Conservation (phyloP, 2,329 filamentous ascomycete species). For the Lojkania enalia region DNA sequence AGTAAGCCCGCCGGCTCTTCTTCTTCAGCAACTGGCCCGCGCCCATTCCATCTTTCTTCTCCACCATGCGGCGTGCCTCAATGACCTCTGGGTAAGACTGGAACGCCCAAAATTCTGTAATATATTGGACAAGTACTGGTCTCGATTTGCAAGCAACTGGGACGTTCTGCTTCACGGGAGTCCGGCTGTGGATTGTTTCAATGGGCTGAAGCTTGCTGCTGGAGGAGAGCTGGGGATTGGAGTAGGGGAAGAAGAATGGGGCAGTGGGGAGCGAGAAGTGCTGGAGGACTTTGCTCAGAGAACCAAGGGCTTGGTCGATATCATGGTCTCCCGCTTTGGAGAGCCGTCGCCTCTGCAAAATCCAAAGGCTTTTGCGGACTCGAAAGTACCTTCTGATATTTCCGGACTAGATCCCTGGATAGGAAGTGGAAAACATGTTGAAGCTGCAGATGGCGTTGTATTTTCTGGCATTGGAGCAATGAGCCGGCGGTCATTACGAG, state of each 20-base stretch:
- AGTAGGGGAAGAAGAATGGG: slow-evolving; percentile 92
- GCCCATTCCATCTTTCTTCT: slow-evolving; percentile 85
- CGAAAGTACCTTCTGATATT: slow-evolving; percentile 19
- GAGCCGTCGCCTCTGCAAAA: slow-evolving; percentile 48
- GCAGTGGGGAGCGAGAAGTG: slow-evolving; percentile 90
- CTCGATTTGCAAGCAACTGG: slow-evolving; percentile 69
- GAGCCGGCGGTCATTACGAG: slow-evolving; percentile 69
- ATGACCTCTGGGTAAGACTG: slow-evolving; percentile 67
- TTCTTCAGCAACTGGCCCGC: slow-evolving; percentile 78
- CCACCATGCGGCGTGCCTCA: slow-evolving; percentile 79
- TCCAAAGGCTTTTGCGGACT: slow-evolving; percentile 30
- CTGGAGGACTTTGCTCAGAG: slow-evolving; percentile 82
- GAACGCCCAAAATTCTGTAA: slow-evolving; percentile 70
- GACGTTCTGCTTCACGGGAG: slow-evolving; percentile 90
- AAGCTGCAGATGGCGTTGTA: slow-evolving; percentile 77
- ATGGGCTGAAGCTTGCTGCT: slow-evolving; percentile 83
- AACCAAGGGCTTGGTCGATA: slow-evolving; percentile 82
- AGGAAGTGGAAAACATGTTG: slow-evolving; percentile 68
- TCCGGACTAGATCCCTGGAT: slow-evolving; percentile 65
- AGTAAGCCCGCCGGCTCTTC: slow-evolving; percentile 77
- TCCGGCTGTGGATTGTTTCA: slow-evolving; percentile 76
- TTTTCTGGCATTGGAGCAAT: slow-evolving; percentile 81
- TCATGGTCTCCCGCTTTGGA: slow-evolving; percentile 86
- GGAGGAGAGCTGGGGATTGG: slow-evolving; percentile 91
- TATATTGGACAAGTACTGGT: slow-evolving; percentile 81